A percentile compares a stretch with the other conserved stretches of the same genome.
phyloP scores from a whole-genome alignment of 345 rosid species.

The Populus simonii region DNA sequence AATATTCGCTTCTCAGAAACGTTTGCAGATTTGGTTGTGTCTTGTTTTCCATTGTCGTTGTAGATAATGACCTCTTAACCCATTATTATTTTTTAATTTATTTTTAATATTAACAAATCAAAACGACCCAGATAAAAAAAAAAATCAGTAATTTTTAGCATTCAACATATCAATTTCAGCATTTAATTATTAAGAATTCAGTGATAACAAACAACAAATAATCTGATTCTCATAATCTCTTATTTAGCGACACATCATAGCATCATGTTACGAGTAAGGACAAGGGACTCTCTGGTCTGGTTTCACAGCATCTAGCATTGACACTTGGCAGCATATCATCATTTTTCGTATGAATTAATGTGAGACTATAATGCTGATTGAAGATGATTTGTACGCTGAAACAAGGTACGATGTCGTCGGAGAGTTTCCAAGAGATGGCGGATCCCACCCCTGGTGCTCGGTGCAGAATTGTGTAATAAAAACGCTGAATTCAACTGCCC shows the following conservation, averaged over 20 bases:
- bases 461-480: background rate
- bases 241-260: background rate
- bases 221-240: background rate
- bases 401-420: background rate
- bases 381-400: background rate
- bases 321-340: background rate
- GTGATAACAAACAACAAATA: too few species aligned
- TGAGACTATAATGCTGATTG: background rate
- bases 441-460: background rate
- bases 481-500: background rate
- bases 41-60: background rate
- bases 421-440: background rate
- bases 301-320: too few species aligned
- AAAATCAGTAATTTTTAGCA: too few species aligned
- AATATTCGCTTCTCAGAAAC: conserved; percentile 4
- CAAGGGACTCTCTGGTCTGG: too few species aligned
- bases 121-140: too few species aligned
- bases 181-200: too few species aligned
- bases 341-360: background rate
- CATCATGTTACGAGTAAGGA: too few species aligned
- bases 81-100: background rate
- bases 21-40: background rate
- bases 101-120: too few species aligned
- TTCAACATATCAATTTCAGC: too few species aligned
- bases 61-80: conserved; percentile 1